Percentiles rank a stretch among this genome's conserved stretches.
Evolutionary conservation across 2,329 filamentous ascomycete species (phyloP).

Genomic region (Rosellinia necatrix): DNA sequence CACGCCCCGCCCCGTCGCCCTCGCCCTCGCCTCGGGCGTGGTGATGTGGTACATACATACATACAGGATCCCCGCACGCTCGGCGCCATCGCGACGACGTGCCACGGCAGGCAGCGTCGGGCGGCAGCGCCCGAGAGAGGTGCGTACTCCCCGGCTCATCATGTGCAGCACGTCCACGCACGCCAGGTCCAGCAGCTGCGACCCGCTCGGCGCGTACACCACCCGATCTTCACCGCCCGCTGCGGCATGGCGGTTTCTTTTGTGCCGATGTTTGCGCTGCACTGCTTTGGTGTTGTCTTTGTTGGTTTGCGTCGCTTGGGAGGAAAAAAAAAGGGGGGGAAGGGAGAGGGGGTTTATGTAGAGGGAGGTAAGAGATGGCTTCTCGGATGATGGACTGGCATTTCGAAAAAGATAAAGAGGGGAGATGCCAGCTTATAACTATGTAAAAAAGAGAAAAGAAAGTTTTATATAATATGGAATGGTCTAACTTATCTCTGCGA

Average conservation of each 20-base stretch:
- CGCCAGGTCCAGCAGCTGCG: slow-evolving; percentile 22
- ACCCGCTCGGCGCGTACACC: slow-evolving; percentile 12
- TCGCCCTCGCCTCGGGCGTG: neutral
- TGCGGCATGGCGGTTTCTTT: slow-evolving; percentile 9
- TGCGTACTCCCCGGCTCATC: slow-evolving; percentile 25
- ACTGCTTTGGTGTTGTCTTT: neutral
- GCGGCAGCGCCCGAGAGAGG: neutral
- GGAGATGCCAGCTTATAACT: too few relatives aligned
- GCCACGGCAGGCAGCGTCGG: slow-evolving; percentile 8
- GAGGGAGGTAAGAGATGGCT: too few relatives aligned
- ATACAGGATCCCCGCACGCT: too few relatives aligned
- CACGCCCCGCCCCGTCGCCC: too few relatives aligned
- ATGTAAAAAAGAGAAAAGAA: too few relatives aligned
- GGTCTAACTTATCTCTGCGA: slow-evolving; percentile 6
- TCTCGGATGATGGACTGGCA: too few relatives aligned
- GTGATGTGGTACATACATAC: slow-evolving; percentile 23
- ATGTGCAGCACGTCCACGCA: slow-evolving; percentile 23
- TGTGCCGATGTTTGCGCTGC: neutral
- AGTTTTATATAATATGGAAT: too few relatives aligned
- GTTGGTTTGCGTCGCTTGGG: too few relatives aligned
- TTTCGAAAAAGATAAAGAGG: too few relatives aligned
- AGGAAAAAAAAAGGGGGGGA: too few relatives aligned
- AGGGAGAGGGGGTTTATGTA: too few relatives aligned
- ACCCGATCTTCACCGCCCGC: slow-evolving; percentile 17
- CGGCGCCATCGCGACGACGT: slow-evolving; percentile 15